Evolutionary conservation across 441 rosid species (phyloP).

Genomic region (Populus hybrid): DNA sequence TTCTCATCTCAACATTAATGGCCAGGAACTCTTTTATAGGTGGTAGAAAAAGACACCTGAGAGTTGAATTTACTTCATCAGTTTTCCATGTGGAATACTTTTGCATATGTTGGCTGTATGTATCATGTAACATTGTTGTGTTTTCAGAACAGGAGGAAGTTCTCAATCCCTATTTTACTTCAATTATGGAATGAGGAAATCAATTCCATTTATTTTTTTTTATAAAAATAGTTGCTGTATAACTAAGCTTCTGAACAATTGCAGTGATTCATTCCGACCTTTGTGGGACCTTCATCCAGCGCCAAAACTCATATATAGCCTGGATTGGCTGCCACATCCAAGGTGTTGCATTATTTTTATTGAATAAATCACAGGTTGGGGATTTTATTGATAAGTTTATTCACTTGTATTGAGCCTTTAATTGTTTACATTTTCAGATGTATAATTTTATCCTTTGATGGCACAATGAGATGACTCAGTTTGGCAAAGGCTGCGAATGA

Average conservation of each 20-base stretch:
- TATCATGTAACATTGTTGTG: not conserved
- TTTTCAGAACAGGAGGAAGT: not conserved
- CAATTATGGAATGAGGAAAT: not conserved
- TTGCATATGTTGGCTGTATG: not conserved
- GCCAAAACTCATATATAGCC: constrained; percentile 62
- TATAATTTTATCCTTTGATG: constrained; percentile 69
- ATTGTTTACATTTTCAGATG: constrained; percentile 48
- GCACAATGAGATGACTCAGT: constrained; percentile 69
- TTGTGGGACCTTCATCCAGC: constrained; percentile 74
- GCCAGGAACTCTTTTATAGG: not conserved
- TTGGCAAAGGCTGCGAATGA: constrained; percentile 74
- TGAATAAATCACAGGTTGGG: not conserved
- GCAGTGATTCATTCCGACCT: constrained; percentile 88
- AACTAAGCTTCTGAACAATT: constrained; percentile 27
- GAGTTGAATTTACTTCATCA: not conserved
- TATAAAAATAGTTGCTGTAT: not conserved
- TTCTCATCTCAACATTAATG: constrained; percentile 8
- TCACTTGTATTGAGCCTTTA: constrained; percentile 11
- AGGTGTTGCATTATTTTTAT: constrained; percentile 36
- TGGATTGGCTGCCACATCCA: constrained; percentile 83
- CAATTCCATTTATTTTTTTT: not conserved
- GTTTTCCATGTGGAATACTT: not conserved
- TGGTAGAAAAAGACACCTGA: not conserved
- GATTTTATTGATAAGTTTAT: constrained; percentile 12
- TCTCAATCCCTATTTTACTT: not conserved